phyloP scores from a whole-genome alignment of 2,329 filamentous ascomycete genomes.

The Hypoxylon sp. region DNA sequence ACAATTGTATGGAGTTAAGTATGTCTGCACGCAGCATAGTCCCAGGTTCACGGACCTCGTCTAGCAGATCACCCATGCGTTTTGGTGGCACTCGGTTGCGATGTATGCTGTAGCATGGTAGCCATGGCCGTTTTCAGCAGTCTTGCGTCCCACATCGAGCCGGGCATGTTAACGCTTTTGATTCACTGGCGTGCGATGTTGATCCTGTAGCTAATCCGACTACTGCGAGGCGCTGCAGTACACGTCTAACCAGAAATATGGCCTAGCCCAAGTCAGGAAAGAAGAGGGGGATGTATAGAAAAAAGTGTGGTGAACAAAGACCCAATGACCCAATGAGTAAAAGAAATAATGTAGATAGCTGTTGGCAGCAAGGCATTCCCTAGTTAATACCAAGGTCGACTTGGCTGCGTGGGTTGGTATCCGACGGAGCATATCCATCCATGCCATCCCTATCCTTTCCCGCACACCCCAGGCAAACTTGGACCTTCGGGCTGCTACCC shows the following conservation, averaged over 20 bases:
- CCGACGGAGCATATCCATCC: slow-evolving; percentile 21
- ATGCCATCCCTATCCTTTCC: slow-evolving; percentile 29
- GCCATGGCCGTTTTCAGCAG: too few relatives aligned
- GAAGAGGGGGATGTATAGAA: slow-evolving; percentile 6
- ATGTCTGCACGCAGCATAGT: slow-evolving; percentile 9
- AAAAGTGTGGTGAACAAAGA: slow-evolving; percentile 16
- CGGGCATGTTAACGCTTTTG: slow-evolving; percentile 15
- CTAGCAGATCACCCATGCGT: slow-evolving; percentile 31
- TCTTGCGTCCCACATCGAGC: slow-evolving; percentile 21
- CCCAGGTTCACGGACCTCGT: slow-evolving; percentile 33
- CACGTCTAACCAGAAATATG: slow-evolving; percentile 18
- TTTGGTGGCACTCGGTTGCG: slow-evolving; percentile 29
- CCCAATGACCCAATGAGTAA: slow-evolving; percentile 1
- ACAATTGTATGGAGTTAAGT: slow-evolving; percentile 16
- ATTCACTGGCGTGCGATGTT: slow-evolving; percentile 20
- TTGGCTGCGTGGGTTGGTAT: slow-evolving; percentile 26
- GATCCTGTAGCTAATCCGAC: slow-evolving; percentile 12
- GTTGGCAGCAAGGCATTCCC: slow-evolving; percentile 1
- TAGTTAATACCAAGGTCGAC: slow-evolving; percentile 19
- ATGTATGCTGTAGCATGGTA: too few relatives aligned
- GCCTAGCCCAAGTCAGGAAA: slow-evolving; percentile 29
- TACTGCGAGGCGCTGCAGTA: slow-evolving; percentile 21
- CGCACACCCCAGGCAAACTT: slow-evolving; percentile 28
- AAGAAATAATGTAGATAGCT: slow-evolving; percentile 3
- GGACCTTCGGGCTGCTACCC: slow-evolving; percentile 32